Conservation (phyloP, 805 yeast genomes). For the Komagataella pastoris region DNA sequence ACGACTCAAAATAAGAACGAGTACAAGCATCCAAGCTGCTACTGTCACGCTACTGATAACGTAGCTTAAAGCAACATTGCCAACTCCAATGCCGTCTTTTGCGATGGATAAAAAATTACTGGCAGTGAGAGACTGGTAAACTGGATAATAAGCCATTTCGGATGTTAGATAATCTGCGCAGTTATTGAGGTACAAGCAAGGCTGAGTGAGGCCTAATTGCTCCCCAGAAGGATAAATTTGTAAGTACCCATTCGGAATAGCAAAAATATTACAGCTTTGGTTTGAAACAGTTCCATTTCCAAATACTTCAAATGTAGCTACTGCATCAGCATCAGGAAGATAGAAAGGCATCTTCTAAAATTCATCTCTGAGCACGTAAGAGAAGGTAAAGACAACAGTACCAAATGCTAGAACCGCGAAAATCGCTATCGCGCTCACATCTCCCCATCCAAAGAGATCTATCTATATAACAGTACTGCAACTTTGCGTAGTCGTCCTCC, state of each 20-base stretch:
- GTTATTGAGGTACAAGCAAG: slow-evolving; percentile 37
- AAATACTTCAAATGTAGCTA: background rate
- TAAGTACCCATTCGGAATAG: background rate
- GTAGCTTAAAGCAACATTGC: slow-evolving; percentile 32
- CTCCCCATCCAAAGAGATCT: no score
- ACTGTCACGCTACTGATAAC: slow-evolving; percentile 42
- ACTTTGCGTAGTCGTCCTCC: no score
- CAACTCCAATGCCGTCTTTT: slow-evolving; percentile 21
- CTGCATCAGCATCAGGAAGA: background rate
- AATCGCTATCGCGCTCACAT: no score
- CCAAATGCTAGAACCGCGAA: background rate
- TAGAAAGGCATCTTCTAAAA: background rate
- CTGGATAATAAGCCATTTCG: slow-evolving; percentile 7
- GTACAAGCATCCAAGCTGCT: slow-evolving; percentile 58
- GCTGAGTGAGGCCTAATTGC: slow-evolving; percentile 4
- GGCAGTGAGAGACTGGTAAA: background rate
- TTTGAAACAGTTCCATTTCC: background rate
- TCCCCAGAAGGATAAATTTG: background rate
- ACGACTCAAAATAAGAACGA: slow-evolving; percentile 40
- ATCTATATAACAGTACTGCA: no score
- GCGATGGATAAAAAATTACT: background rate
- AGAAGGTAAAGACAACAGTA: background rate
- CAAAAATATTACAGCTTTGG: background rate
- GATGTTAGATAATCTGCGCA: slow-evolving; percentile 12
- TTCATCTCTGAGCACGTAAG: background rate